Base-by-base conservation (phyloP, 306 rosid species). In the Ammopiptanthus mongolicus region DNA sequence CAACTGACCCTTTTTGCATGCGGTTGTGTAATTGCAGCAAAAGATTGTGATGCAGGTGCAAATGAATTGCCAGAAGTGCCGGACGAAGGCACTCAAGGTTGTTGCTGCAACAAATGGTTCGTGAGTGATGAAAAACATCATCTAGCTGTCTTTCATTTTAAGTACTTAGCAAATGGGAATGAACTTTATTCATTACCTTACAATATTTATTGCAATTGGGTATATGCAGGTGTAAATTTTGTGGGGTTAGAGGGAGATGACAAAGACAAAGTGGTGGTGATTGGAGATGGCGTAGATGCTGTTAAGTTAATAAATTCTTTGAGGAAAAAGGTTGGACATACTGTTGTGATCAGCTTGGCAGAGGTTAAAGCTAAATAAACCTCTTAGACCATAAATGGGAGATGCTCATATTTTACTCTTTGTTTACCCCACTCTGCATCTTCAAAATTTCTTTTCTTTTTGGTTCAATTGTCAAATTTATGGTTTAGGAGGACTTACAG, bases 21-120 rank as follows among this genome's bases (percentile, higher is more conserved):
- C 22, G 19, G 56, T 5, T 63, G 23, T 70, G 64, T 53, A n/a
- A n/a, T 56, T 62, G 80, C 83, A 88, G 92, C 84, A 77, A 56
- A 86, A 86, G 84, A 84, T 88, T 73, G 88, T 80, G 80, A 76
- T 88, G 81, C 84, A 80, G 71, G 90, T 88, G 36, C 0, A 46
- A 0, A 89, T 89, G 89, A 59, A 0, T 8, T 78, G 91, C 77
- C 58, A 81, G 25, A 86, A 86, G 60, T 83, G 89, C 77, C 72
- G 73, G 7, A 73, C 56, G 0, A 65, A 80, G 52, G 91, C 88
- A 47, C 77, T 89, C 12, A 18, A 53, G 79, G 72, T 79, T 63
- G 84, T 8, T 2, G 84, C 82, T n/a, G 13, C 15, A 53, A 5
- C 76, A 59, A 56, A 50, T 12, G 87, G 87, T 83, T 52, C 0